Conservation (phyloP, 805 yeast species). For the Candida xyloterini region DNA sequence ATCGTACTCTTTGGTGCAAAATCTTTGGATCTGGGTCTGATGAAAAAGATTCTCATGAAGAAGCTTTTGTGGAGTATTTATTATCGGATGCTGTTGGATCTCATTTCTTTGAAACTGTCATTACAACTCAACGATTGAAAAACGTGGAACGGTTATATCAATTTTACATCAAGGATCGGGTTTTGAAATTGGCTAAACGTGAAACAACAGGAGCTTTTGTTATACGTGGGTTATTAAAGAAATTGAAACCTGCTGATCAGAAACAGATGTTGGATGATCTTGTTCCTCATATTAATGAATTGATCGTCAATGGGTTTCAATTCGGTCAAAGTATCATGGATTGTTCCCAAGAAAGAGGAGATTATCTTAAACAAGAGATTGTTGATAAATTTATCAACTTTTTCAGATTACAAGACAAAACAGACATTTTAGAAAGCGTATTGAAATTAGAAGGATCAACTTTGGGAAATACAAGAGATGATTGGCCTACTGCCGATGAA, state of each 20-base stretch:
- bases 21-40: slow-evolving; percentile 51
- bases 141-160: slow-evolving; percentile 68
- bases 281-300: slow-evolving; percentile 61
- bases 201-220: slow-evolving; percentile 84
- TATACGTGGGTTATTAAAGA: slow-evolving; percentile 65
- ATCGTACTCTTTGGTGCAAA: slow-evolving; percentile 65
- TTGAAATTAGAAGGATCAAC: slow-evolving; percentile 67
- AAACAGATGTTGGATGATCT: slow-evolving; percentile 59
- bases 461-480: slow-evolving; percentile 75
- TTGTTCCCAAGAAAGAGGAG: slow-evolving; percentile 55
- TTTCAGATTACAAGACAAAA: slow-evolving; percentile 35
- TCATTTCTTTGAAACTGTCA: slow-evolving; percentile 76
- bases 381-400: slow-evolving; percentile 47
- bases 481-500: slow-evolving; percentile 92
- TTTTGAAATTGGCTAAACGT: slow-evolving; percentile 71
- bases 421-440: slow-evolving; percentile 63
- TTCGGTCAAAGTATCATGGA: slow-evolving; percentile 65
- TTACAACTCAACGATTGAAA: slow-evolving; percentile 63
- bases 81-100: slow-evolving; percentile 90
- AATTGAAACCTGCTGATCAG: slow-evolving; percentile 61
- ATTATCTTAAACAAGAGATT: slow-evolving; percentile 59
- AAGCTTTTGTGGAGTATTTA: slow-evolving; percentile 77
- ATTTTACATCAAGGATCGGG: slow-evolving; percentile 69
- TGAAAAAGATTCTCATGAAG: slow-evolving; percentile 59
- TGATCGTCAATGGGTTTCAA: slow-evolving; percentile 67